A percentile compares a stretch with the other conserved stretches of the same genome.
These are phyloP conservation scores for Hebeloma cylindrosporum DNA, from an alignment of 768 basidiomycete species.

Conservation along the genomic window DNA sequence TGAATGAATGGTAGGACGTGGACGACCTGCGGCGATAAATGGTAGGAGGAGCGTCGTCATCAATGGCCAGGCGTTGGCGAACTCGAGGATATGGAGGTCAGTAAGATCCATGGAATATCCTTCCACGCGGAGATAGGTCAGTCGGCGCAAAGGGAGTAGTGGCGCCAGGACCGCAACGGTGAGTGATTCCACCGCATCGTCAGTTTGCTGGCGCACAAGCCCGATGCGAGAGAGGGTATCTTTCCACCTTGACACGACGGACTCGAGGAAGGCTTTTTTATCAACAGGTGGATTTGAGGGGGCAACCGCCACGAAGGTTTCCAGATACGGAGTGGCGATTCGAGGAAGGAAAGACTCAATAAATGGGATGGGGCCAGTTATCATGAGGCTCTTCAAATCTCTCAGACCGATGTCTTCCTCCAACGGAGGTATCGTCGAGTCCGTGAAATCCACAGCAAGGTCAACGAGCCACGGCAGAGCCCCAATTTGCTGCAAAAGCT, in stretches of 20 bases:
- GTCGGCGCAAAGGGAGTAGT: constrained; percentile 21
- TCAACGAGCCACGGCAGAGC: constrained; percentile 24
- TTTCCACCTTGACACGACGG: constrained; percentile 24
- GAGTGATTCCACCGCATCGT: constrained; percentile 16
- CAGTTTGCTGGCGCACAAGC: constrained; percentile 22
- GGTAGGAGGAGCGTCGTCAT: constrained; percentile 27
- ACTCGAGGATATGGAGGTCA: constrained; percentile 23
- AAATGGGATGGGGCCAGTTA: constrained; percentile 26
- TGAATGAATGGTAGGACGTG: constrained; percentile 22
- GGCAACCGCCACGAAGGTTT: constrained; percentile 20
- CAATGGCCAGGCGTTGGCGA: constrained; percentile 29
- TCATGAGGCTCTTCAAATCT: constrained; percentile 26
- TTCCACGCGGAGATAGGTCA: constrained; percentile 27
- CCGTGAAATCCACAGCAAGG: constrained; percentile 28
- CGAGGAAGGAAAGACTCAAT: constrained; percentile 23
- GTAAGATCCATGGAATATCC: constrained; percentile 27
- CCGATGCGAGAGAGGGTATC: constrained; percentile 24
- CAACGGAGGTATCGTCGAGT: constrained; percentile 16
- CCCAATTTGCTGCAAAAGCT: constrained; percentile 25
- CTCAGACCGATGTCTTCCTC: constrained; percentile 27
- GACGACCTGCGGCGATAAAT: constrained; percentile 14
- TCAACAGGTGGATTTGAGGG: constrained; percentile 16
- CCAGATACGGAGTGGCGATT: constrained; percentile 21
- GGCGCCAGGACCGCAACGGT: constrained; percentile 20
- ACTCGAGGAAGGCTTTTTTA: constrained; percentile 22